Evolutionary conservation across 257 asterid genomes (phyloP).

Genomic region (Oldenlandia corymbosa): DNA sequence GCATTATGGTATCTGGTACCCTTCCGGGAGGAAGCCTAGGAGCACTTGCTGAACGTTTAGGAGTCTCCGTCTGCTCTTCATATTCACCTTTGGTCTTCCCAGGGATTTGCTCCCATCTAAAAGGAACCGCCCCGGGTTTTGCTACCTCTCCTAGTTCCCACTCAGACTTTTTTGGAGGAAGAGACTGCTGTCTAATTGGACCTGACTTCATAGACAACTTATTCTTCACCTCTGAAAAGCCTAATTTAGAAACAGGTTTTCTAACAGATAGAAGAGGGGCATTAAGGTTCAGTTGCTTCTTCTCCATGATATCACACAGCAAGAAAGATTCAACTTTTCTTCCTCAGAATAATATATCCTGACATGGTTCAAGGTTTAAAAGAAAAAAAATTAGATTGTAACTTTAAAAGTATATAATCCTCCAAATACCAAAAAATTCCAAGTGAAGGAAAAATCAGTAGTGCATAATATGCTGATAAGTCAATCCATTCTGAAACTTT

Average conservation of each 20-base stretch:
- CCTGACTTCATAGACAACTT: conserved; percentile 24
- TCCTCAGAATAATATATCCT: conserved; percentile 8
- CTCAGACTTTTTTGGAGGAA: conserved; percentile 29
- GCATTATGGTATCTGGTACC: conserved; percentile 35
- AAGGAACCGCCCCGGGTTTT: conserved; percentile 80
- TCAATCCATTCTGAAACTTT: neutral
- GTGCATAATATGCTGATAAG: neutral
- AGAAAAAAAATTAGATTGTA: conserved; percentile 4
- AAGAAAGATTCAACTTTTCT: conserved; percentile 4
- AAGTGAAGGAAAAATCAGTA: neutral
- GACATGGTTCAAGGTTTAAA: neutral
- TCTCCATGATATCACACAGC: conserved; percentile 45
- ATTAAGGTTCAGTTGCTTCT: conserved; percentile 62
- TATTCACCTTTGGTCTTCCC: conserved; percentile 58
- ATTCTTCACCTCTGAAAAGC: conserved; percentile 37
- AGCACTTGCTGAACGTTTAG: conserved; percentile 44
- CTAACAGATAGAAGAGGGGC: conserved; percentile 83
- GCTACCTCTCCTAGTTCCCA: conserved; percentile 48
- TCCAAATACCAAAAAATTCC: neutral
- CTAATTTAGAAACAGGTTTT: conserved; percentile 43
- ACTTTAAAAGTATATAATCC: neutral
- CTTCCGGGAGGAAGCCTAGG: conserved; percentile 75
- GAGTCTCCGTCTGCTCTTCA: conserved; percentile 29
- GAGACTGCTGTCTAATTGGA: conserved; percentile 33
- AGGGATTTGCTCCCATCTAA: conserved; percentile 79